Evolutionary conservation across 106 monocot species (phyloP).

Genomic region (Allium cepa): DNA sequence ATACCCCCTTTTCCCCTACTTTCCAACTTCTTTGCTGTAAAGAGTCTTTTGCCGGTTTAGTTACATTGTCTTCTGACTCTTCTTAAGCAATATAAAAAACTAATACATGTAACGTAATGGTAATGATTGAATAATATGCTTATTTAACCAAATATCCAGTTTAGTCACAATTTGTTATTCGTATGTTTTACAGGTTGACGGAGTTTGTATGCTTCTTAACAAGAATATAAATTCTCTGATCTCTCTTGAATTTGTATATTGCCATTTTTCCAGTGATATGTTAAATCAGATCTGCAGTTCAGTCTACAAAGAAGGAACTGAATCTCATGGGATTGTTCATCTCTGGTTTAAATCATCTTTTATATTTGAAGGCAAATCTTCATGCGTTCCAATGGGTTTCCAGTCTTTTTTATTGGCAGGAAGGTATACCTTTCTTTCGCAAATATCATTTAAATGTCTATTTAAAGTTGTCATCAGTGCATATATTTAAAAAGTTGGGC

Average conservation of each 20-base stretch:
- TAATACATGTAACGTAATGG: too few relatives aligned
- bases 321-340: slow-evolving; percentile 29
- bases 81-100: too few relatives aligned
- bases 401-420: slow-evolving; percentile 59
- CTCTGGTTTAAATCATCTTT: slow-evolving; percentile 52
- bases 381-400: slow-evolving; percentile 25
- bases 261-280: slow-evolving; percentile 30
- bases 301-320: slow-evolving; percentile 25
- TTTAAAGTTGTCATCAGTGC: too few relatives aligned
- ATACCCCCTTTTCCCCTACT: too few relatives aligned
- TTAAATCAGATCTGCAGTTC: slow-evolving; percentile 45
- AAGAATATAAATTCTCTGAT: slow-evolving; percentile 49
- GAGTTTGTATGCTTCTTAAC: slow-evolving; percentile 56
- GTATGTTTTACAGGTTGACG: slow-evolving; percentile 46
- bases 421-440: slow-evolving; percentile 30
- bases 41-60: too few relatives aligned
- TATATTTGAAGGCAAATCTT: slow-evolving; percentile 38
- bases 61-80: too few relatives aligned
- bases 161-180: too few relatives aligned
- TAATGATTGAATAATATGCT: too few relatives aligned
- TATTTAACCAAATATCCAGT: too few relatives aligned
- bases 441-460: too few relatives aligned
- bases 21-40: too few relatives aligned
- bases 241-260: slow-evolving; percentile 47
- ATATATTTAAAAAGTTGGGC: too few relatives aligned